phyloP scores from a whole-genome alignment of 75 land plant genomes.

The Selaginella tamariscina region DNA sequence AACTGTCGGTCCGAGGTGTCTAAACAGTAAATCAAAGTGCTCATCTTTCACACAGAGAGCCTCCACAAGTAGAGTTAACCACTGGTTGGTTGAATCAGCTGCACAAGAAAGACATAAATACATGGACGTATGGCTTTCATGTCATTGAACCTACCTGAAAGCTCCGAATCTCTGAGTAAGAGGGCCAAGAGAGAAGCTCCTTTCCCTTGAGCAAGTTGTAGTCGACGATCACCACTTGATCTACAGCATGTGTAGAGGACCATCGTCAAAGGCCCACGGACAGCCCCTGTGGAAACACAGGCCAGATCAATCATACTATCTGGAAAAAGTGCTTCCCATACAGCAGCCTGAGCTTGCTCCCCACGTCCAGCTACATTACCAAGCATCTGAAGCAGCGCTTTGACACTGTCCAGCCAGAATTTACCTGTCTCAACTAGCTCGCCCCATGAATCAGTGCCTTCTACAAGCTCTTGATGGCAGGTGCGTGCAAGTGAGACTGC shows the following conservation, averaged over 20 bases:
- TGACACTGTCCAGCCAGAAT: slow-evolving; percentile 20
- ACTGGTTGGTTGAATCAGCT: too few species aligned
- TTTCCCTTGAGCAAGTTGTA: background rate
- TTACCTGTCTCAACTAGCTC: too few species aligned
- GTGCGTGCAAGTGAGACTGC: background rate
- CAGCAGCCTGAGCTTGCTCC: slow-evolving; percentile 28
- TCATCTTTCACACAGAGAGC: background rate
- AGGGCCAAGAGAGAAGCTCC: background rate
- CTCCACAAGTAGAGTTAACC: background rate
- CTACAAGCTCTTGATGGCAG: background rate
- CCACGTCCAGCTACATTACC: slow-evolving; percentile 47
- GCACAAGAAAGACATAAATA: background rate
- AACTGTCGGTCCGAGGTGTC: background rate
- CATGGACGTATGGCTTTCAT: too few species aligned
- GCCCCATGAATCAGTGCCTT: background rate
- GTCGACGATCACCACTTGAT: slow-evolving; percentile 17
- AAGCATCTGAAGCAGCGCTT: slow-evolving; percentile 39
- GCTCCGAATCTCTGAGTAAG: background rate
- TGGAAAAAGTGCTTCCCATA: slow-evolving; percentile 49
- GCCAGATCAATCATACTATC: slow-evolving; percentile 35
- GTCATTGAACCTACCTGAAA: background rate
- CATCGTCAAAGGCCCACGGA: slow-evolving; percentile 54
- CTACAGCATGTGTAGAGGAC: slow-evolving; percentile 41
- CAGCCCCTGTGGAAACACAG: slow-evolving; percentile 18
- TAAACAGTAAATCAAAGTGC: background rate